Evolutionary conservation across 1,284 basidiomycete genomes (phyloP).

Genomic region (Microstroma glucosiphilum): DNA sequence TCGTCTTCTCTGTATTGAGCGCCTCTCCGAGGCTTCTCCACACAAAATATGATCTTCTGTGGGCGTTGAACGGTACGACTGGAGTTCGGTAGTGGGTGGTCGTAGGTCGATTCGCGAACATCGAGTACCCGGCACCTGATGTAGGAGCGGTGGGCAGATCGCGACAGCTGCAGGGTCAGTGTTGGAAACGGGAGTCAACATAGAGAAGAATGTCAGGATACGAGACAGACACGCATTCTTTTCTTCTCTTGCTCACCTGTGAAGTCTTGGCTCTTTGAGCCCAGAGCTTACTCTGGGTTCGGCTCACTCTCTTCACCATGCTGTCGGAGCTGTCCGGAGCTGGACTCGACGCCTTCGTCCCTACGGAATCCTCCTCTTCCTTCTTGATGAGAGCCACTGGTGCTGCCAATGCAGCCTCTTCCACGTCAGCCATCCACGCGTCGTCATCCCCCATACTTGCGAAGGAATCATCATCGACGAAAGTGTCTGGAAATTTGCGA

Average conservation of each 20-base stretch:
- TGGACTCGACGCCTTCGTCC: too few species aligned
- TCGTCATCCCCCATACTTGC: too few species aligned
- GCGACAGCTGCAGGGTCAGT: not conserved
- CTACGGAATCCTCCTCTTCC: too few species aligned
- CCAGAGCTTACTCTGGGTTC: constrained; percentile 3
- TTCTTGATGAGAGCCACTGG: too few species aligned
- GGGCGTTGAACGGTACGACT: constrained; percentile 14
- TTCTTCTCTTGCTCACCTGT: not conserved
- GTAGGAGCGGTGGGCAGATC: constrained; percentile 12
- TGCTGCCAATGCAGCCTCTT: too few species aligned
- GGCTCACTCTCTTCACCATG: not conserved
- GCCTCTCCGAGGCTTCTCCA: constrained; percentile 17
- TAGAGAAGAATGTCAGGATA: not conserved
- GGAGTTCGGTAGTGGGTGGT: constrained; percentile 5
- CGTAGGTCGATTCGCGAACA: constrained; percentile 16
- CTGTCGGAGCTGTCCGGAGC: not conserved
- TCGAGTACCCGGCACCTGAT: constrained; percentile 19
- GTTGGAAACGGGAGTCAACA: not conserved
- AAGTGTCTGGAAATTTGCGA: too few species aligned
- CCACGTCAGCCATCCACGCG: too few species aligned
- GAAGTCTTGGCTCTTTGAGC: constrained; percentile 1
- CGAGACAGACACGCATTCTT: not conserved
- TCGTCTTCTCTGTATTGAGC: constrained; percentile 11
- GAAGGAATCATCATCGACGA: too few species aligned
- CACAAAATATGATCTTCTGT: constrained; percentile 15